phyloP scores from a whole-genome alignment of 2,329 filamentous ascomycete genomes.

The Amylocarpus encephaloides region DNA sequence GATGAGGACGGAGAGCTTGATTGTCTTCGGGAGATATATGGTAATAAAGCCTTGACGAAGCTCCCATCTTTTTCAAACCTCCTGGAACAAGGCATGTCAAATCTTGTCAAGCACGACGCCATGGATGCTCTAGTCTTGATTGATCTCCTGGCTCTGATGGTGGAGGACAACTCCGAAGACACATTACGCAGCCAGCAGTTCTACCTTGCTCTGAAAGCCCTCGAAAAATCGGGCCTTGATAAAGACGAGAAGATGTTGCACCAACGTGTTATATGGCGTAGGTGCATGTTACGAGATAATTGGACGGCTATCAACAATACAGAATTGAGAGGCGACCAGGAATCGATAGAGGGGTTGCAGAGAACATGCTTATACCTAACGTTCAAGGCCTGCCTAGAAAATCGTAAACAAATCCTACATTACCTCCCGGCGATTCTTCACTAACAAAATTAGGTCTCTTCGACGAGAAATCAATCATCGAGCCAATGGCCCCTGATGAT shows the following conservation, averaged over 20 bases:
- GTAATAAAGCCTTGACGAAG: constrained; percentile 45
- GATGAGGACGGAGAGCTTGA: constrained; percentile 75
- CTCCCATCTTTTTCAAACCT: constrained; percentile 62
- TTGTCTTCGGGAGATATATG: constrained; percentile 59
- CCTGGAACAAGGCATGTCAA: constrained; percentile 63
- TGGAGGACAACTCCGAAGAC: constrained; percentile 37
- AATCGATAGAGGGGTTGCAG: constrained; percentile 56
- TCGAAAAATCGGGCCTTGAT: constrained; percentile 42
- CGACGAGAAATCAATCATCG: constrained; percentile 37
- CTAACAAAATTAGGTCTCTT: constrained; percentile 36
- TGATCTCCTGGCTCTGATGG: constrained; percentile 73
- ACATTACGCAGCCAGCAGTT: constrained; percentile 57
- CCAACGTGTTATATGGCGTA: constrained; percentile 73
- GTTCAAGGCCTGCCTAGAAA: constrained; percentile 55
- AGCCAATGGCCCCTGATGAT: constrained; percentile 45
- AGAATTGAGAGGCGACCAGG: constrained; percentile 62
- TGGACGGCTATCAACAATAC: constrained; percentile 78
- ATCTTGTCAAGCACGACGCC: constrained; percentile 64
- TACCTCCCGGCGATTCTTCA: constrained; percentile 1
- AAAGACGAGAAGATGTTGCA: constrained; percentile 51
- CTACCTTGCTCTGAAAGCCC: constrained; percentile 44
- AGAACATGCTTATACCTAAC: constrained; percentile 65
- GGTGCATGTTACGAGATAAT: constrained; percentile 76
- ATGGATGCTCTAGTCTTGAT: constrained; percentile 61
- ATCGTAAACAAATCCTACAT: constrained; percentile 46